phyloP scores from a whole-genome alignment of 345 rosid species.

The Salix viminalis region DNA sequence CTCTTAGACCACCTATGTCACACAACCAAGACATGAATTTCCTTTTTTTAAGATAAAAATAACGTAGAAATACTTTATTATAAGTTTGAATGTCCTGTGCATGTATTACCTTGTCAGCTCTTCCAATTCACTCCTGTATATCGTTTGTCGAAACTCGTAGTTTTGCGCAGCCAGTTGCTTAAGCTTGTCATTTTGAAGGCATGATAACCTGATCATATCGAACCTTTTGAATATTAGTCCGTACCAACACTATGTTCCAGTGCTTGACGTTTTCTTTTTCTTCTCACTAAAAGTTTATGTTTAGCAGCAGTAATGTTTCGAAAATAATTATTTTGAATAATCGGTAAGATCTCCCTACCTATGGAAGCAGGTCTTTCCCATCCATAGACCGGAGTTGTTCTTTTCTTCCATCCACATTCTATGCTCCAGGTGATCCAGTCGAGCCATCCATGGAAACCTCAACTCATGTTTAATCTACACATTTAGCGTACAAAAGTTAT shows the following conservation, averaged over 20 bases:
- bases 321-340: too few species aligned
- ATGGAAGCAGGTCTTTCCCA: slow-evolving; percentile 42
- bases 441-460: slow-evolving; percentile 50
- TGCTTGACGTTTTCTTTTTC: background rate
- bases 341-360: slow-evolving; percentile 28
- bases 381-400: slow-evolving; percentile 34
- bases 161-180: slow-evolving; percentile 38
- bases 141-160: slow-evolving; percentile 40
- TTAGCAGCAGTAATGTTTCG: too few species aligned
- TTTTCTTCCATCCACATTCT: slow-evolving; percentile 58
- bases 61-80: too few species aligned
- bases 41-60: too few species aligned
- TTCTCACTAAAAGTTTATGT: background rate
- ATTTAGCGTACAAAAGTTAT: background rate
- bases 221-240: background rate
- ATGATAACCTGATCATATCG: slow-evolving; percentile 35
- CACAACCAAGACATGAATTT: background rate
- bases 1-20: slow-evolving; percentile 47
- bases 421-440: slow-evolving; percentile 56
- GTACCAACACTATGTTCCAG: background rate
- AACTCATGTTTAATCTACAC: slow-evolving; percentile 46
- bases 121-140: slow-evolving; percentile 42
- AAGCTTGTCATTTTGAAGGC: slow-evolving; percentile 22
- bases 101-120: slow-evolving; percentile 37
- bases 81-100: too few species aligned